phyloP scores from a whole-genome alignment of 768 basidiomycete species.

The Panaeolus cyanescens region DNA sequence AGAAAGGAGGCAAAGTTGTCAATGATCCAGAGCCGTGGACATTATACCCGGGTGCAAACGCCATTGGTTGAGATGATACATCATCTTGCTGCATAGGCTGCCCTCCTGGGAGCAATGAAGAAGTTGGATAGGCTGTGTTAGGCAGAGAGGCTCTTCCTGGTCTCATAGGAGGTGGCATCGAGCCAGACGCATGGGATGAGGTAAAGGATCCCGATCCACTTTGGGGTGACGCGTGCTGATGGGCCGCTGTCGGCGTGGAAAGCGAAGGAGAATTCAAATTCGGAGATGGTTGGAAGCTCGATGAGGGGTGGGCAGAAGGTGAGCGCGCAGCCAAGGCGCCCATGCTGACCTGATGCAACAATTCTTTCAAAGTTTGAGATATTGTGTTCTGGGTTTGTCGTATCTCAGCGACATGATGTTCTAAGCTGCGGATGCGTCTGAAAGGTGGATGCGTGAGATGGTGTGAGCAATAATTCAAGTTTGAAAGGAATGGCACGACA shows the following conservation, averaged over 20 bases:
- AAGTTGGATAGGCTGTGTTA: constrained; percentile 34
- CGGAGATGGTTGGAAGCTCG: constrained; percentile 66
- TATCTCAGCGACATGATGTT: constrained; percentile 84
- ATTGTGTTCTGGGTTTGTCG: constrained; percentile 73
- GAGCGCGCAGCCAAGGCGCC: constrained; percentile 56
- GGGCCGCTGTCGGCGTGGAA: constrained; percentile 49
- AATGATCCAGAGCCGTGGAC: constrained; percentile 24
- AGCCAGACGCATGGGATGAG: constrained; percentile 28
- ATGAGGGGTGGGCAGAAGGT: constrained; percentile 58
- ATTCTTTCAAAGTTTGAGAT: constrained; percentile 77
- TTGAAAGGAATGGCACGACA: constrained; percentile 29
- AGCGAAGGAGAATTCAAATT: constrained; percentile 60
- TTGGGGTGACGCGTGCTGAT: constrained; percentile 43
- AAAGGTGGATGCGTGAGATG: constrained; percentile 17
- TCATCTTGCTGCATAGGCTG: constrained; percentile 3
- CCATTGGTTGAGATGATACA: constrained; percentile 25
- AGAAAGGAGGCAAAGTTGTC: constrained; percentile 66
- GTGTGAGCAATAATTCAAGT: neutral
- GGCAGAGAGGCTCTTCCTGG: constrained; percentile 39
- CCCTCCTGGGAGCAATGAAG: constrained; percentile 23
- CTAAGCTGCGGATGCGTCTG: constrained; percentile 90
- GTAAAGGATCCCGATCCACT: constrained; percentile 28
- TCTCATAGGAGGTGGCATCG: constrained; percentile 28
- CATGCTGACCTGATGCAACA: constrained; percentile 76
- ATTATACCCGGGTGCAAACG: constrained; percentile 35